phyloP scores from a whole-genome alignment of 192 early-diverging fungal genomes.

The Powellomyces hirtus region DNA sequence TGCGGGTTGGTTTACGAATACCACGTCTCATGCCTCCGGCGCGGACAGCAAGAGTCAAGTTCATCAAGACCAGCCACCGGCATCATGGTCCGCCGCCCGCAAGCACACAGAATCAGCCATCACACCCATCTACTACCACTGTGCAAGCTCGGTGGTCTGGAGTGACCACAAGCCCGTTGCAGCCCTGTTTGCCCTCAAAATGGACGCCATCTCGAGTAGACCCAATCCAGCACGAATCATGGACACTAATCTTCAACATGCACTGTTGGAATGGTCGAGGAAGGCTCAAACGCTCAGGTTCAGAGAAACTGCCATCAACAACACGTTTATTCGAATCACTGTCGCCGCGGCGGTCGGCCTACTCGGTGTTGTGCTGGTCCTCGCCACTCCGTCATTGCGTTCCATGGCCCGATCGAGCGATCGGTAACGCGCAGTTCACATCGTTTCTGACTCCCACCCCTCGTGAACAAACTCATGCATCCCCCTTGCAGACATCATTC shows the following conservation, averaged over 20 bases:
- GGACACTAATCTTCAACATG: background rate
- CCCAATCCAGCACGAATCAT: background rate
- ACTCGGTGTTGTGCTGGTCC: no score
- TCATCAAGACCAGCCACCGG: background rate
- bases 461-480: no score
- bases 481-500: no score
- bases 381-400: no score
- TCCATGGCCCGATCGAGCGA: no score
- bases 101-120: background rate
- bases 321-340: background rate
- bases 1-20: background rate
- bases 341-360: no score
- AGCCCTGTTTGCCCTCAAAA: constrained; percentile 24
- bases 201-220: background rate
- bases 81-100: constrained; percentile 3
- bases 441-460: no score
- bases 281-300: background rate
- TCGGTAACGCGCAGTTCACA: no score
- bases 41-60: background rate
- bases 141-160: constrained; percentile 20
- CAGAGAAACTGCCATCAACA: background rate
- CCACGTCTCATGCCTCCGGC: background rate
- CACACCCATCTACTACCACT: constrained; percentile 17
- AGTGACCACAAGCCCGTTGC: constrained; percentile 40
- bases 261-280: background rate